Evolutionary conservation across 2,329 filamentous ascomycete species (phyloP).

Genomic region (Clarireedia hainanense): DNA sequence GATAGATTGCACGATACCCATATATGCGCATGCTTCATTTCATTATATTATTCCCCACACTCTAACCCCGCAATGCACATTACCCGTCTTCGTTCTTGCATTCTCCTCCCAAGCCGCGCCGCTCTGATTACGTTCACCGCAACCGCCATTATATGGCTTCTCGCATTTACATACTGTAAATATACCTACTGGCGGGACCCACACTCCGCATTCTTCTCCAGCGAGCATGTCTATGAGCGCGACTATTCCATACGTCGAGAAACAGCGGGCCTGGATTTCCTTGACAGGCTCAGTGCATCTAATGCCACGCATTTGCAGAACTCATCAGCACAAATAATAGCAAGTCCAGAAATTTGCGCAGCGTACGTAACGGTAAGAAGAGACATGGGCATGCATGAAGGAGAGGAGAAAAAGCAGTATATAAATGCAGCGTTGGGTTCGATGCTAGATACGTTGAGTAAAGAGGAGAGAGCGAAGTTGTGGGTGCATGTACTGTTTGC

Average conservation of each 20-base stretch:
- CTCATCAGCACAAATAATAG: not conserved
- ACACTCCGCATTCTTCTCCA: slow-evolving; percentile 16
- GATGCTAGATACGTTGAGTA: slow-evolving; percentile 19
- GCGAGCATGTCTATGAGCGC: slow-evolving; percentile 14
- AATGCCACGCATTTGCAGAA: not conserved
- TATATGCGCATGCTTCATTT: no score
- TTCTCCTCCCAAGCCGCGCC: not conserved
- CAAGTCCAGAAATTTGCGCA: slow-evolving; percentile 10
- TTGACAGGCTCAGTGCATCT: not conserved
- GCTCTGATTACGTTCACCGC: not conserved
- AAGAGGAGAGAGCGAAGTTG: slow-evolving; percentile 14
- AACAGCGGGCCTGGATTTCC: slow-evolving; percentile 8
- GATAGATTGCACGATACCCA: no score
- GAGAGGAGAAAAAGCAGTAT: slow-evolving; percentile 14
- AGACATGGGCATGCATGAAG: slow-evolving; percentile 1
- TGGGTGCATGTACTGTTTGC: not conserved
- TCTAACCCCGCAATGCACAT: not conserved
- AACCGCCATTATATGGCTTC: slow-evolving; percentile 1
- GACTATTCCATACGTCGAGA: slow-evolving; percentile 14
- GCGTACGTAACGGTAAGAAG: slow-evolving; percentile 13
- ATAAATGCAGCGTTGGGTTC: slow-evolving; percentile 15
- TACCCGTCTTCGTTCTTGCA: not conserved
- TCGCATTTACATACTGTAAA: slow-evolving; percentile 6
- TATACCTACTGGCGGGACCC: slow-evolving; percentile 17
- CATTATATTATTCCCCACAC: no score